Evolutionary conservation across 805 yeast species (phyloP), one percentile per base, ranked within the genome.

Genomic region (Clavispora vitiphila): DNA sequence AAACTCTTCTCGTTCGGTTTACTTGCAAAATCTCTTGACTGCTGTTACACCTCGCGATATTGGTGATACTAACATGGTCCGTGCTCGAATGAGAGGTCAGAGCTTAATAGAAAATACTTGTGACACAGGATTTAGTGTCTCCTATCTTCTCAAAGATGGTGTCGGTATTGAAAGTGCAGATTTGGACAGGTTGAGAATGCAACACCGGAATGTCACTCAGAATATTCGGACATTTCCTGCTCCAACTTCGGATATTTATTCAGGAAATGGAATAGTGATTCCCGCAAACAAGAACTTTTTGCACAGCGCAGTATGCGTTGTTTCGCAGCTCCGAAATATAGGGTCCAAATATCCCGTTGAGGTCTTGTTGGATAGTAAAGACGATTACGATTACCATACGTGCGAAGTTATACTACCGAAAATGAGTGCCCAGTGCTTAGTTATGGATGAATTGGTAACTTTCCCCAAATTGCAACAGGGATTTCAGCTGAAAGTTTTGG

Each of bases 371-470:
- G 74, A 77, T 10, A 45, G 57, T 4, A 55, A 54, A 7, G 55
- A 52, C 0, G 76, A 72, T 31, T 72, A 70, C 47, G 62, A 65
- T 34, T 40, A 42, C 9, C 72, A 71, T 23, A 54, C 57, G 18
- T 88, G 96, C 62, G 78, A 76, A 18, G 63, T 65, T 8, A 67
- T 83, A 2, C 67, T 86, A 50, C 89, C 91, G 0, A 52, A 57
- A 16, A 61, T 81, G 42, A 75, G 80, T 45, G 91, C 83, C 4
- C 72, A 71, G 48, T 87, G 96, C 69, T 76, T 84, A 12, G 74
- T 81, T 12, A 56, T 73, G 43, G 62, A 67, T 12, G 60, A 61
- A 3, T 60, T 63, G 14, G 16, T 24, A 24, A 12, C 3, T 3
- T 7, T 12, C 9, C 18, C 22, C 4, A 7, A 8, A 8, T 61